Base-by-base conservation (phyloP, 2,329 filamentous ascomycete species). In the Colletotrichum theobromicola region DNA sequence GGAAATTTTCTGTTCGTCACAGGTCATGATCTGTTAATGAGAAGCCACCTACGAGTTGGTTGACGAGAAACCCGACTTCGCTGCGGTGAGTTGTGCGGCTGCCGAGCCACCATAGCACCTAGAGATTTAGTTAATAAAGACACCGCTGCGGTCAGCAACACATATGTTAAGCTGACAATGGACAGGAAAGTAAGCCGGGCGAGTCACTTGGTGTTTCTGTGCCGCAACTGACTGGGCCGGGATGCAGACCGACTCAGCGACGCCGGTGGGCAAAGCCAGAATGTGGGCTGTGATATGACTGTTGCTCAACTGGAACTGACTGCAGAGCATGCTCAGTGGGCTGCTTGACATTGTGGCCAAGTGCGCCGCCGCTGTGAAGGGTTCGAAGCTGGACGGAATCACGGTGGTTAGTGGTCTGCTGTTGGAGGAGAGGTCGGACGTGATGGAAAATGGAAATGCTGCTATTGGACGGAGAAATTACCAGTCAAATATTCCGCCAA, bases 391-490 rank as follows among this genome's bases (percentile, higher is more conserved):
- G 15, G n/a, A 64, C 50, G 37, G 1, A 55, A n/a, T 60, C 46
- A 42, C 5, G 58, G 24, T 35, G 32, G 60, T 16, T 12, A 34
- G 16, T 46, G n/a, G 21, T 62, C 34, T 34, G 37, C 35, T 13
- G 28, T 71, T 46, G 67, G 34, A 26, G 42, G 32, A 21, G 58
- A 65, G 55, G 55, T 57, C 7, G 18, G 42, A 58, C 55, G 26
- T 30, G 55, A 63, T 67, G 72, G 55, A 71, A 62, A 37, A 62
- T 67, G 55, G 68, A 35, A 53, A 35, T 58, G 18, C 26, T 5
- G 3, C 13, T 26, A 74, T 65, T 75, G 73, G 70, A 74, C 73
- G 73, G 73, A 74, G 35, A 64, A 75, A 74, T 7, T 61, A 15
- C 10, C 7, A 37, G 24, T 5, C 16, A 53, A n/a, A 68, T 74